phyloP scores from a whole-genome alignment of 805 yeast genomes.

The Yarrowia sp. region DNA sequence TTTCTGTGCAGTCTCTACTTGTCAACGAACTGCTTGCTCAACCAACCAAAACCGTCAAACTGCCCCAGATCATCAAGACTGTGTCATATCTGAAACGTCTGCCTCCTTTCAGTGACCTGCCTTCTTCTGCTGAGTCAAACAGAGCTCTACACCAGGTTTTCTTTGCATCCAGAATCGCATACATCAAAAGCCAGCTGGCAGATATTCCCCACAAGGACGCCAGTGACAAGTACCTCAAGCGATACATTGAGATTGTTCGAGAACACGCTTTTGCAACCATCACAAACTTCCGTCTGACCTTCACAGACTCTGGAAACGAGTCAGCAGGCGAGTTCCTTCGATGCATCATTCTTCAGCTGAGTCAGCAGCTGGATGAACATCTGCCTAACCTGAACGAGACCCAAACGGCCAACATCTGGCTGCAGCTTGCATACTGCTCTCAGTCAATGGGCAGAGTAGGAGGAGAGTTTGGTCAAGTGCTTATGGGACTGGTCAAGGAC shows the following conservation, averaged over 20 bases:
- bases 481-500: constrained; percentile 44
- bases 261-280: constrained; percentile 81
- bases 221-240: constrained; percentile 68
- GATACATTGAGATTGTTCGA: constrained; percentile 82
- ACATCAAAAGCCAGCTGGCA: constrained; percentile 65
- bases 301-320: constrained; percentile 53
- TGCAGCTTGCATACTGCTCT: constrained; percentile 89
- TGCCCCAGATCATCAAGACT: constrained; percentile 78
- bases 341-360: constrained; percentile 44
- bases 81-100: constrained; percentile 76
- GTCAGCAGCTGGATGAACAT: constrained; percentile 42
- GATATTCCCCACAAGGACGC: constrained; percentile 25
- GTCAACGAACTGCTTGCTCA: constrained; percentile 70
- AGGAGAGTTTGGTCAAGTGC: constrained; percentile 65
- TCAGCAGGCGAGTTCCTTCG: constrained; percentile 42
- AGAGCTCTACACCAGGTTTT: constrained; percentile 61
- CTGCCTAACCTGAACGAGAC: constrained; percentile 48
- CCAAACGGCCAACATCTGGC: constrained; percentile 64
- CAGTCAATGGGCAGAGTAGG: constrained; percentile 78
- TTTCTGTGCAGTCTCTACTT: constrained; percentile 63
- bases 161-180: constrained; percentile 71
- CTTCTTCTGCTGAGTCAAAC: constrained; percentile 42
- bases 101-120: constrained; percentile 47
- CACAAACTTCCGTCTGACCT: constrained; percentile 68
- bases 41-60: constrained; percentile 76